These are phyloP conservation scores for Cryoendolithus antarcticus DNA, from an alignment of 2,329 filamentous ascomycete species.

Conservation along the genomic window DNA sequence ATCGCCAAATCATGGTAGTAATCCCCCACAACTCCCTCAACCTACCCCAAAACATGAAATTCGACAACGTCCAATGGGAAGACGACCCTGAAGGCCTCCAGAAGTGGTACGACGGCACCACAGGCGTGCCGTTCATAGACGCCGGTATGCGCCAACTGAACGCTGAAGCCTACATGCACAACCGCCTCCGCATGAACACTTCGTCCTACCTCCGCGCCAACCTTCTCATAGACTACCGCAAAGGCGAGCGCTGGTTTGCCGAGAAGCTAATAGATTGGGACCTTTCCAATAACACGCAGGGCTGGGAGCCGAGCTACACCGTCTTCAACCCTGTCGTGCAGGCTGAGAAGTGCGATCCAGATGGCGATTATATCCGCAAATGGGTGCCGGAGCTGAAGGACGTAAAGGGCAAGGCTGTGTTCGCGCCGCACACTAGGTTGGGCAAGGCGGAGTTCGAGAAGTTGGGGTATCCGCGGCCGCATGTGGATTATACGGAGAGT, in stretches of 20 bases:
- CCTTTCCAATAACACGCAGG: constrained; percentile 39
- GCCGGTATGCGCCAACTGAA: constrained; percentile 41
- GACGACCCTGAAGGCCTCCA: constrained; percentile 38
- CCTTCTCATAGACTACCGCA: constrained; percentile 37
- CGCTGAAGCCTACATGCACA: constrained; percentile 40
- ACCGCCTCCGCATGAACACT: constrained; percentile 39
- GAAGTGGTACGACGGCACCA: constrained; percentile 35
- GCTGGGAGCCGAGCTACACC: constrained; percentile 40
- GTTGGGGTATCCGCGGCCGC: constrained; percentile 33
- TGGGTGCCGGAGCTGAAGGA: constrained; percentile 67
- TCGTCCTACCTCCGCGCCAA: constrained; percentile 37
- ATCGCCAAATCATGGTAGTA: constrained; percentile 35
- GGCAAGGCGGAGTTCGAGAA: constrained; percentile 37
- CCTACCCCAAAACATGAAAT: constrained; percentile 39
- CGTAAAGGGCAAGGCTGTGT: constrained; percentile 35
- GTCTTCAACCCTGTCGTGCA: constrained; percentile 56
- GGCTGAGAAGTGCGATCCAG: constrained; percentile 71
- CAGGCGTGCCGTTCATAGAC: constrained; percentile 39
- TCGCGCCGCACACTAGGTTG: constrained; percentile 34
- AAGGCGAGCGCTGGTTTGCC: constrained; percentile 40
- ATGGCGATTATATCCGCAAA: constrained; percentile 67
- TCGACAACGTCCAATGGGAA: constrained; percentile 40
- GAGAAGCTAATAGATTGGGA: constrained; percentile 38
- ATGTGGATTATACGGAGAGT: constrained; percentile 33
- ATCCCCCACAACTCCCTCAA: constrained; percentile 40